These are phyloP conservation scores for Harringtonia aguacate DNA, from an alignment of 2,329 filamentous ascomycete genomes.

Conservation along the genomic window DNA sequence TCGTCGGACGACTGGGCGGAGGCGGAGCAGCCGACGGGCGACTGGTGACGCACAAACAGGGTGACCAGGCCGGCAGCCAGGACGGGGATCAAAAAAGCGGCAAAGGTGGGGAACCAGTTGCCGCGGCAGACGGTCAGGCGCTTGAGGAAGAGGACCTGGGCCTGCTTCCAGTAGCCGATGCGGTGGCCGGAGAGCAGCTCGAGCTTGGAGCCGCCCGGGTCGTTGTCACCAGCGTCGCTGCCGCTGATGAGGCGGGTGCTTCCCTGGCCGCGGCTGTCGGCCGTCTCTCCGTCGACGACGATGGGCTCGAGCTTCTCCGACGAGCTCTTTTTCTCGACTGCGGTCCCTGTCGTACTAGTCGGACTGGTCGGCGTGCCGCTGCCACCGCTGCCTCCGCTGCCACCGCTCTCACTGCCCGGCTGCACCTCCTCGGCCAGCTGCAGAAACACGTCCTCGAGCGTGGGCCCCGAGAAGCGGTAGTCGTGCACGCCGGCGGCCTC, in stretches of 20 bases:
- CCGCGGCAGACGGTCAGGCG: slow-evolving; percentile 65
- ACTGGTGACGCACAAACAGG: slow-evolving; percentile 56
- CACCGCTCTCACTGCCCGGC: not conserved
- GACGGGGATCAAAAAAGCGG: slow-evolving; percentile 68
- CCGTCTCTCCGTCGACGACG: not conserved
- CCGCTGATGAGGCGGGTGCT: not conserved
- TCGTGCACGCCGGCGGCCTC: slow-evolving; percentile 58
- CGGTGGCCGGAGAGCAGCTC: slow-evolving; percentile 57
- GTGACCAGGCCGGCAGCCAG: slow-evolving; percentile 70
- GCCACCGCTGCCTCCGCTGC: too few relatives aligned
- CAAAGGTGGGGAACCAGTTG: slow-evolving; percentile 66
- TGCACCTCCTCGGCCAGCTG: slow-evolving; percentile 72
- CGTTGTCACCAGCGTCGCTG: not conserved
- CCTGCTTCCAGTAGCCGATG: slow-evolving; percentile 61
- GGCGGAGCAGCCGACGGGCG: slow-evolving; percentile 40
- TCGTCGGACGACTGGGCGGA: slow-evolving; percentile 33
- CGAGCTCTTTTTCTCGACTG: not conserved
- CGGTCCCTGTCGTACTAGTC: not conserved
- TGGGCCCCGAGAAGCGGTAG: slow-evolving; percentile 80
- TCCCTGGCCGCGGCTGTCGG: too few relatives aligned
- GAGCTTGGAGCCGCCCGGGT: slow-evolving; percentile 23
- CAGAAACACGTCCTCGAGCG: slow-evolving; percentile 87
- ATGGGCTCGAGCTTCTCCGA: not conserved
- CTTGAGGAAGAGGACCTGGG: slow-evolving; percentile 66
- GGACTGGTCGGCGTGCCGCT: not conserved